Base-by-base conservation (phyloP, 305 asterid genomes). In the Rubia balearica region DNA sequence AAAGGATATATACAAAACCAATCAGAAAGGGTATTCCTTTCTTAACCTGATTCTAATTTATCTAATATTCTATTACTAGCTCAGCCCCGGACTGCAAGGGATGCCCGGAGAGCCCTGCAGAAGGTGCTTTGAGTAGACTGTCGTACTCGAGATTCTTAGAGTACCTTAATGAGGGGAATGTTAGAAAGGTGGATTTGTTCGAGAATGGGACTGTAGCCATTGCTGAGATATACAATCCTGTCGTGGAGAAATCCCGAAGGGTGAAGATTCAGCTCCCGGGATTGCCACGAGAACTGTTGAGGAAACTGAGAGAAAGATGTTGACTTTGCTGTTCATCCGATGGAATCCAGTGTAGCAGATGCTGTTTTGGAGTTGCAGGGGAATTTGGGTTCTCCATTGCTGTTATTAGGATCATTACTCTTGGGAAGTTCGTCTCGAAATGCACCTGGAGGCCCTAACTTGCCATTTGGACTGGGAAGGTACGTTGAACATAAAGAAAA, bases 401-500 rank as follows among this genome's bases (percentile, higher is more conserved):
- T 89, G 14, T 53, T 87, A 46, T 55, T 89, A 36, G 88, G 87
- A 16, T 2, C 73, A 72, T 43, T 87, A 33, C 77, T 89, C n/a
- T 53, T 86, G 61, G 77, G 85, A 57, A 79, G 69, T 10, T 80
- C 90, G 3, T 62, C 83, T 48, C 66, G 85, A 3, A 82, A 75
- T 65, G 59, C 19, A 40, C 89, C 85, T 27, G 87, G 87, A 59
- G 94, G 91, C 0, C 90, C 91, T 24, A 82, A 80, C 73, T 76
- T 87, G 75, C 96, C 96, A 4, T 89, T 89, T 69, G 89, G 94
- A 42, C 66, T 89, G 46, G 94, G 93, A 77, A 84, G 89, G 92
- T 87, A 80, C 7, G 30, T 27, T 27, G 30, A 27, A 27, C 30
- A 27, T 27, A 2, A 27, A 27, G 2, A 27, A 27, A 27, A 27